These are phyloP conservation scores for Oldenlandia corymbosa DNA, from an alignment of 257 asterid species.

Conservation along the genomic window DNA sequence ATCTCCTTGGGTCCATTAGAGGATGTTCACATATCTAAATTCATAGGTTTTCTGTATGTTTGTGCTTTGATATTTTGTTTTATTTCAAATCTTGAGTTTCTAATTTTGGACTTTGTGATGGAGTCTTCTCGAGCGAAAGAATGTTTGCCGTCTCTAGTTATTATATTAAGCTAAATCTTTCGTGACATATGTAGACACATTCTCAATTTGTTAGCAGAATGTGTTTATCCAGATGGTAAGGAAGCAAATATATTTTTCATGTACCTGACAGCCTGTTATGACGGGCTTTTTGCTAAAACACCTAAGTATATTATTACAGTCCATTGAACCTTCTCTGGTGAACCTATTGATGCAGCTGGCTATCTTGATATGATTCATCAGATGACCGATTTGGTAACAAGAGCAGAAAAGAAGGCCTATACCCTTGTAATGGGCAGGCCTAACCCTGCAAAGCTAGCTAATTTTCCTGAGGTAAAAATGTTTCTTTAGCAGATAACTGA, in stretches of 20 bases:
- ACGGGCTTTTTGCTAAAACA: no score
- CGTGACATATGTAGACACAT: background rate
- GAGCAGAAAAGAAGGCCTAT: conserved; percentile 86
- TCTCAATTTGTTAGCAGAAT: background rate
- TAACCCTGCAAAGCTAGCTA: conserved; percentile 93
- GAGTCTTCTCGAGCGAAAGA: background rate
- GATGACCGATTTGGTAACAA: conserved; percentile 67
- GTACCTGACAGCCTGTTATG: no score
- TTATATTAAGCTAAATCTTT: background rate
- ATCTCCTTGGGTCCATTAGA: background rate
- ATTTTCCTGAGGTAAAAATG: conserved; percentile 80
- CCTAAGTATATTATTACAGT: background rate
- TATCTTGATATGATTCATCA: conserved; percentile 86
- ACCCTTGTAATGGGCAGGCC: conserved; percentile 96
- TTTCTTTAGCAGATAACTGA: conserved; percentile 3
- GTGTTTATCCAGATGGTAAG: background rate
- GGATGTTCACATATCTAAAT: background rate
- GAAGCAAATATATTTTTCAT: background rate
- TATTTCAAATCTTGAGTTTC: background rate
- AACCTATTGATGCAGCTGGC: conserved; percentile 58
- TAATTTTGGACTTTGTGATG: background rate
- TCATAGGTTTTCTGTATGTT: background rate
- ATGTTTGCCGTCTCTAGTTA: background rate
- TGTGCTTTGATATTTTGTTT: background rate
- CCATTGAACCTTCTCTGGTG: conserved; percentile 7